phyloP scores from a whole-genome alignment of 345 rosid species.

The Eucalyptus pumila region DNA sequence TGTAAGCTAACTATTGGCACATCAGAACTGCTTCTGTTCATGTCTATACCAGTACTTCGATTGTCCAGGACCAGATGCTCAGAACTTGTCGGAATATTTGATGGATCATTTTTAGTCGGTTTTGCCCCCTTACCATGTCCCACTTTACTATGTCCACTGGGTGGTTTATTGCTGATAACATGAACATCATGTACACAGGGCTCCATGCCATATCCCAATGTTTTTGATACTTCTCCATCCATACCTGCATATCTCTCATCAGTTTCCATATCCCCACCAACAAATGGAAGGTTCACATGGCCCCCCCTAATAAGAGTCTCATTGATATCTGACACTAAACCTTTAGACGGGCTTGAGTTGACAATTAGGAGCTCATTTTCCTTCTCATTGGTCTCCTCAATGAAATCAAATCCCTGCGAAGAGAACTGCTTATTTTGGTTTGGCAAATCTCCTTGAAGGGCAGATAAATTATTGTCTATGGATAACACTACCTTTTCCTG shows the following conservation, averaged over 20 bases:
- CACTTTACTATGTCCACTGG: neutral
- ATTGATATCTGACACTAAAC: neutral
- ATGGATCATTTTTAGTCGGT: neutral
- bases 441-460: neutral
- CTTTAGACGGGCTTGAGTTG: neutral
- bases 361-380: neutral
- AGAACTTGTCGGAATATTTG: neutral
- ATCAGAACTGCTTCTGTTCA: slow-evolving; percentile 17
- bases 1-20: neutral
- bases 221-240: neutral
- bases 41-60: slow-evolving; percentile 1
- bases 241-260: neutral
- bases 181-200: slow-evolving; percentile 31
- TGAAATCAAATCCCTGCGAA: neutral
- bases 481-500: slow-evolving; percentile 2
- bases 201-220: slow-evolving; percentile 1
- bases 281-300: neutral
- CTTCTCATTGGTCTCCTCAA: slow-evolving; percentile 4
- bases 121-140: slow-evolving; percentile 2
- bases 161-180: slow-evolving; percentile 16
- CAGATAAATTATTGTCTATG: neutral
- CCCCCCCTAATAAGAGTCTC: neutral
- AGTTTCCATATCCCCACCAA: neutral
- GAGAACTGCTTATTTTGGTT: neutral
- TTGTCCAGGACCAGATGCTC: neutral